These are phyloP conservation scores for Gryganskiella cystojenkinii DNA, from an alignment of 192 early-diverging fungal species.

Conservation along the genomic window DNA sequence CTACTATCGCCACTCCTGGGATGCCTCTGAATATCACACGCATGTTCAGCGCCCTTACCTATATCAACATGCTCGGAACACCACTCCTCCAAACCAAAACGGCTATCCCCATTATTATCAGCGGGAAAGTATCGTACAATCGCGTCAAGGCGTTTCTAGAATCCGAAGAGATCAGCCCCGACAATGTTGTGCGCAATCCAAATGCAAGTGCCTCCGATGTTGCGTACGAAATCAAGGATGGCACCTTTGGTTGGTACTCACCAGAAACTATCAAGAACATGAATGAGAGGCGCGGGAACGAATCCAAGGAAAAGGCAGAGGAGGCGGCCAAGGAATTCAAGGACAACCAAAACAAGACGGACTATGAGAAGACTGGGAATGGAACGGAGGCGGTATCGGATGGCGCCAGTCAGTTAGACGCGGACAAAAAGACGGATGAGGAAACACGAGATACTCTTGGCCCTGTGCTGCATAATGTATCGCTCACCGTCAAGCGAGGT, in stretches of 20 bases:
- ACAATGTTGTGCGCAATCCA: slow-evolving; percentile 57
- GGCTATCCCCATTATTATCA: slow-evolving; percentile 68
- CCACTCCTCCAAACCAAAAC: slow-evolving; percentile 72
- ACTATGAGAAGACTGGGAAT: slow-evolving; percentile 13
- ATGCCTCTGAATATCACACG: slow-evolving; percentile 59
- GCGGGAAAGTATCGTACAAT: slow-evolving; percentile 71
- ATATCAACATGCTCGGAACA: slow-evolving; percentile 81
- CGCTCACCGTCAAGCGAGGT: slow-evolving; percentile 49
- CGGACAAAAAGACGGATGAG: not conserved
- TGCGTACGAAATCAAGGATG: slow-evolving; percentile 9
- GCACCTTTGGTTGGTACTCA: slow-evolving; percentile 14
- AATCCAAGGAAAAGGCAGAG: slow-evolving; percentile 17
- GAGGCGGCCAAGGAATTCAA: slow-evolving; percentile 8
- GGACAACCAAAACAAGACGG: slow-evolving; percentile 10
- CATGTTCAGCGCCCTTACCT: slow-evolving; percentile 75
- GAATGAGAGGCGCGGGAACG: slow-evolving; percentile 16
- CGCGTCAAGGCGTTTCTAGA: slow-evolving; percentile 71
- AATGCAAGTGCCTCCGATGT: not conserved
- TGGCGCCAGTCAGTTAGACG: slow-evolving; percentile 1
- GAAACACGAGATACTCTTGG: not conserved
- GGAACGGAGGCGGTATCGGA: not conserved
- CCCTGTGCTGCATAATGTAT: slow-evolving; percentile 40
- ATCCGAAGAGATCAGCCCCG: slow-evolving; percentile 73
- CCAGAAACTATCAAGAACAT: slow-evolving; percentile 16
- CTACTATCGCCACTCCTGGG: slow-evolving; percentile 52